These are phyloP conservation scores for Phytophthora pini DNA, from an alignment of 352 stramenopile genomes.

Conservation along the genomic window DNA sequence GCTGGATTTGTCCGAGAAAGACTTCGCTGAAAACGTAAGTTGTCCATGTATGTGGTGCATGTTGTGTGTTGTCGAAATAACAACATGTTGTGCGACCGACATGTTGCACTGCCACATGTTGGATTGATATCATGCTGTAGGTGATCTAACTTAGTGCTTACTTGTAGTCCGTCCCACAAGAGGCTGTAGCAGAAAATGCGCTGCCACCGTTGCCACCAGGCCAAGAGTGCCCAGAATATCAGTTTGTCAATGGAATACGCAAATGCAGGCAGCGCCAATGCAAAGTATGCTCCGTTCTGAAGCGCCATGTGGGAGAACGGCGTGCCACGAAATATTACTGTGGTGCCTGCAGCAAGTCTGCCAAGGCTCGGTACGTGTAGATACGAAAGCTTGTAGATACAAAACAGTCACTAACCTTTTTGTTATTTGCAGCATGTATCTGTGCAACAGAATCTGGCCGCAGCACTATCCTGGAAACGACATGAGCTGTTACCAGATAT, in stretches of 20 bases:
- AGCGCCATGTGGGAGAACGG: conserved; percentile 7
- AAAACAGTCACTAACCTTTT: too few species aligned
- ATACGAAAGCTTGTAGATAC: too few species aligned
- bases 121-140: not conserved
- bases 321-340: conserved; percentile 14
- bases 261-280: conserved; percentile 9
- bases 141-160: not conserved
- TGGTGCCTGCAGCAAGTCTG: conserved; percentile 2
- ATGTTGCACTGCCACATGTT: not conserved
- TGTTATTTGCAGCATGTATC: not conserved
- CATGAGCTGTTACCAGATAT: conserved; percentile 15
- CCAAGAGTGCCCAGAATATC: conserved; percentile 8
- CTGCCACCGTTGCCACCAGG: not conserved
- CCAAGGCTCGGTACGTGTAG: conserved; percentile 7
- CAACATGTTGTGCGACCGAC: not conserved
- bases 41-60: conserved; percentile 1
- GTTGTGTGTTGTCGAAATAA: not conserved
- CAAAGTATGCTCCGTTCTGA: conserved; percentile 15
- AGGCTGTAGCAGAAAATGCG: too few species aligned
- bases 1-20: not conserved
- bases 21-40: not conserved
- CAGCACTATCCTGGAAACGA: conserved; percentile 8
- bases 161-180: not conserved
- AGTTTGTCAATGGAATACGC: conserved; percentile 13
- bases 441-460: conserved; percentile 3